phyloP scores from a whole-genome alignment of 805 yeast genomes.

The Spathaspora passalidarum region DNA sequence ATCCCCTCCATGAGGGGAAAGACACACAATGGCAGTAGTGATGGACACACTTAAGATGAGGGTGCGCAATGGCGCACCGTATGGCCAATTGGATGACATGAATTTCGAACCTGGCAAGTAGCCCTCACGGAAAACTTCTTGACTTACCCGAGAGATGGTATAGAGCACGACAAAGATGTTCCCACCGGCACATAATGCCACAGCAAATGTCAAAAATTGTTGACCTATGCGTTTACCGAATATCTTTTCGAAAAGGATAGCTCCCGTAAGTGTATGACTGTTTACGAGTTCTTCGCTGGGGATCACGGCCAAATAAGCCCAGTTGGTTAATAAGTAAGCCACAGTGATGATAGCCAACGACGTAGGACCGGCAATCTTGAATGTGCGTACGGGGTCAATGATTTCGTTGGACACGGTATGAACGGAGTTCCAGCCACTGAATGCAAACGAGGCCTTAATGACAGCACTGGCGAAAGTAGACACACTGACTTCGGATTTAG shows the following conservation, averaged over 20 bases:
- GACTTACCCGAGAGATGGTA: slow-evolving; percentile 58
- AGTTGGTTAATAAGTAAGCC: slow-evolving; percentile 50
- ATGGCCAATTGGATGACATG: slow-evolving; percentile 56
- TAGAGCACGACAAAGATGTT: slow-evolving; percentile 61
- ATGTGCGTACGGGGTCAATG: slow-evolving; percentile 53
- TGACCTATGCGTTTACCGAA: slow-evolving; percentile 53
- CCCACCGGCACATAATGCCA: slow-evolving; percentile 61
- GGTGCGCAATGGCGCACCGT: slow-evolving; percentile 54
- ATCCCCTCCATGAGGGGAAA: slow-evolving; percentile 48
- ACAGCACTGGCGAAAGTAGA: slow-evolving; percentile 54
- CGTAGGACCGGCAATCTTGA: slow-evolving; percentile 59
- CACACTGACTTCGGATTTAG: slow-evolving; percentile 32
- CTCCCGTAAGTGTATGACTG: slow-evolving; percentile 60
- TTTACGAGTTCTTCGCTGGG: slow-evolving; percentile 50
- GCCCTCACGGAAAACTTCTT: slow-evolving; percentile 64
- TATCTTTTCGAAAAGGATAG: slow-evolving; percentile 53
- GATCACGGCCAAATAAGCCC: slow-evolving; percentile 55
- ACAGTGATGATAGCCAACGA: slow-evolving; percentile 46
- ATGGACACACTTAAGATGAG: slow-evolving; percentile 42
- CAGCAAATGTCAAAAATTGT: slow-evolving; percentile 51
- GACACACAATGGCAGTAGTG: slow-evolving; percentile 36
- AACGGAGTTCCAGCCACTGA: slow-evolving; percentile 62
- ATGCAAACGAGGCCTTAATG: slow-evolving; percentile 57
- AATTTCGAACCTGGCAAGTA: slow-evolving; percentile 50
- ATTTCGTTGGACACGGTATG: slow-evolving; percentile 62